Evolutionary conservation across 2,329 filamentous ascomycete genomes (phyloP).

Genomic region (Elsinoe ampelina): DNA sequence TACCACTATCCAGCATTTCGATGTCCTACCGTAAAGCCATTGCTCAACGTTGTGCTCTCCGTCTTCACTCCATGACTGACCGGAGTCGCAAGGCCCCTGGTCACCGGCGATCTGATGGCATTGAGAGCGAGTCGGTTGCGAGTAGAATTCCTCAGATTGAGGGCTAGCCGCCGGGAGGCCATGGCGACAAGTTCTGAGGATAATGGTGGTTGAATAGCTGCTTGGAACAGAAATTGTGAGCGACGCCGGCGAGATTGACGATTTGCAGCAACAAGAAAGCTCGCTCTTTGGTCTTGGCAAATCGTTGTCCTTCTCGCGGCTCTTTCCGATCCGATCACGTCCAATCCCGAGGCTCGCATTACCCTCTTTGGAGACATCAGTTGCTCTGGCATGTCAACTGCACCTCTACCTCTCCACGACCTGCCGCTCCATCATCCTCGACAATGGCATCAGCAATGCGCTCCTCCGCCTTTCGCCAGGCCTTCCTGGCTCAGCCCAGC

Average conservation of each 20-base stretch:
- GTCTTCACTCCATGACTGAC: constrained; percentile 67
- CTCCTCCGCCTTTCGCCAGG: constrained; percentile 41
- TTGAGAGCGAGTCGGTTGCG: constrained; percentile 79
- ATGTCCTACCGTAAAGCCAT: constrained; percentile 81
- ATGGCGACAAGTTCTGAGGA: constrained; percentile 47
- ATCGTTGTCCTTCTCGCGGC: background rate
- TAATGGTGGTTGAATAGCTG: constrained; percentile 20
- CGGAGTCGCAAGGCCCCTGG: constrained; percentile 83
- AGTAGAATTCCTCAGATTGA: constrained; percentile 85
- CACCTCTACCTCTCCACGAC: background rate
- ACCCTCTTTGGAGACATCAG: background rate
- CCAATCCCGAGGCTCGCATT: constrained; percentile 13
- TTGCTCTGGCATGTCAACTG: background rate
- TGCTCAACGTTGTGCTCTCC: constrained; percentile 91
- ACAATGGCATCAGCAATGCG: constrained; percentile 46
- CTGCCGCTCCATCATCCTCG: constrained; percentile 19
- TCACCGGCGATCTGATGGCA: constrained; percentile 60
- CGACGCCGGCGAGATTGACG: background rate
- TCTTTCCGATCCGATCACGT: background rate
- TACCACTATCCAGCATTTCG: background rate
- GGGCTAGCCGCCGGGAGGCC: constrained; percentile 95
- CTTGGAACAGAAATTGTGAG: constrained; percentile 7
- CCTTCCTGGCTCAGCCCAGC: constrained; percentile 33
- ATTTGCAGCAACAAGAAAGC: constrained; percentile 6
- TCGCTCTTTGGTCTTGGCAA: constrained; percentile 8